Evolutionary conservation across 164 flowering plant species (phyloP), one percentile per base, ranked within the genome.

Genomic region (Pachysandra terminalis): DNA sequence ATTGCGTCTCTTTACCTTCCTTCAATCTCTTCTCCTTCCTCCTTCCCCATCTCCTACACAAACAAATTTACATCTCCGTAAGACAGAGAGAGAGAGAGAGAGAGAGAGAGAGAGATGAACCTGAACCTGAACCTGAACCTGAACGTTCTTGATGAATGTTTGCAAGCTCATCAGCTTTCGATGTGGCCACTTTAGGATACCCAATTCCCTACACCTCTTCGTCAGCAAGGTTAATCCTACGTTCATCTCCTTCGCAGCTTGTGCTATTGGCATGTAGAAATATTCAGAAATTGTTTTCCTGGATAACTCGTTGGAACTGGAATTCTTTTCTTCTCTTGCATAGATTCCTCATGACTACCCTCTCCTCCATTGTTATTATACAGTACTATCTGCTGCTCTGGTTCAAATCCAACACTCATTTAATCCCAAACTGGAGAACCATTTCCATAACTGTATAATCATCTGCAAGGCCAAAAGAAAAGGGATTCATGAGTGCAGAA

Each of bases 201-300:
- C 90, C 72, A 90, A 62, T 22, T 90, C 91, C 10, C 96, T 72
- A 37, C 96, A 90, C 58, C 93, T 78, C 66, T 87, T 90, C 86
- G 88, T 90, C 76, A 90, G 57, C 16, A 84, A 78, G 0, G 96
- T 90, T 45, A 90, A 70, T 0, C 96, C 93, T 19, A 90, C 79
- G 25, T 88, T 85, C 0, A 90, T 82, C 58, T 88, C 89, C 56
- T 73, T 90, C 0, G 96, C 96, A 0, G 96, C 93, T 53, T 80
- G 82, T 13, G 89, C 82, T 9, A 90, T 90, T 0, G 96, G 93
- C 90, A 87, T 82, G 79, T 90, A 87, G 37, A 84, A 90, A 60
- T 87, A 87, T 28, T 76, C 64, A 0, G 90, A 83, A 16, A 90
- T 79, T 0, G 63, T 61, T 15, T 84, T 28, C 48, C 78, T 73